Evolutionary conservation across 176 grass and related monocot species (phyloP), one percentile per base, ranked within the genome.

Genomic region (Paspalum notatum): DNA sequence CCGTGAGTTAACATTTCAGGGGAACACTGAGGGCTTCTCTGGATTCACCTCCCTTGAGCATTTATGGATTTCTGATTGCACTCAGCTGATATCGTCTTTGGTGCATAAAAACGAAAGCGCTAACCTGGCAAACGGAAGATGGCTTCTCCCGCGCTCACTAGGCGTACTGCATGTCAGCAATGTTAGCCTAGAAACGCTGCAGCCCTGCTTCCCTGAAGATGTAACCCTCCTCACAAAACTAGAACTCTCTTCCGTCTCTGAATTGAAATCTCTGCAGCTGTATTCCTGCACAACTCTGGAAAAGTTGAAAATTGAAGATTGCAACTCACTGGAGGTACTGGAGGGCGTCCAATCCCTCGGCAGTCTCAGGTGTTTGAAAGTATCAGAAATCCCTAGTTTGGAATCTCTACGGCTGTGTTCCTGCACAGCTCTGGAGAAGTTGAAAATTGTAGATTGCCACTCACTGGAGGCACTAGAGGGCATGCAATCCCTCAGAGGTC

Each of bases 161-260:
- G 0, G 1, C 0, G 0, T 26, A 27, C 9, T 83, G 6, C 0
- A 0, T 0, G 10, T 83, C 2, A 17, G 0, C 0, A 0, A 7
- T 0, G 2, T 0, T 42, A 21, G 1, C 17, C 2, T 4, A 62
- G 2, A 22, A 32, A 14, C 45, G 32, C 8, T 83, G n/a, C 58
- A 49, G 1, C 70, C 12, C 0, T 64, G 32, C 69, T 83, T 74
- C 24, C 32, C n/a, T 0, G 58, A 0, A 9, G 4, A 74, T 68
- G 9, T 18, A 1, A 68, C 10, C 10, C 10, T 5, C 53, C 61
- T 83, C 17, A 62, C 3, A 15, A 6, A 1, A 14, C 12, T 83
- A 62, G 0, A n/a, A n/a, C n/a, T n/a, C n/a, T n/a, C n/a, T n/a
- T n/a, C n/a, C n/a, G n/a, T n/a, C n/a, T n/a, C n/a, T n/a, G n/a